phyloP scores from a whole-genome alignment of 2,329 filamentous ascomycete species.

The Coleophoma cylindrospora region DNA sequence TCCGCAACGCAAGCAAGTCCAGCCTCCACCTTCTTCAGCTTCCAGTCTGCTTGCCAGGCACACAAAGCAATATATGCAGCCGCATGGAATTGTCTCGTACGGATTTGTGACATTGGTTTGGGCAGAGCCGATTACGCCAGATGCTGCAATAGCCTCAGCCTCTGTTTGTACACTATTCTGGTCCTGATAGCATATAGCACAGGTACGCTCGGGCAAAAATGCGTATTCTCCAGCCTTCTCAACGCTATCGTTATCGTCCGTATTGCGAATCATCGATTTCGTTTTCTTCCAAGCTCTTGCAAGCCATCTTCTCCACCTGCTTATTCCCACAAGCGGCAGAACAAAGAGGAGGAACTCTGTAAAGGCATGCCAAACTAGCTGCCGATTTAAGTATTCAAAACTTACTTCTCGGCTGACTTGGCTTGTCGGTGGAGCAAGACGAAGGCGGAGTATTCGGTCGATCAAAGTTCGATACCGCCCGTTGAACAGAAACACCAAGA shows the following conservation, averaged over 20 bases:
- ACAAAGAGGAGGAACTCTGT: constrained; percentile 98
- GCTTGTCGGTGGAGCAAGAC: constrained; percentile 77
- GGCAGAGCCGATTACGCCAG: constrained; percentile 77
- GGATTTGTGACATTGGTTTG: constrained; percentile 95
- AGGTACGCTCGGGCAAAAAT: constrained; percentile 89
- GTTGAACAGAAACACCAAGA: constrained; percentile 85
- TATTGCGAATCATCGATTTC: constrained; percentile 55
- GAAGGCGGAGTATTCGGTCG: constrained; percentile 78
- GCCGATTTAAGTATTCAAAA: constrained; percentile 95
- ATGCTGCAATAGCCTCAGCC: constrained; percentile 68
- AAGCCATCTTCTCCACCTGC: constrained; percentile 89
- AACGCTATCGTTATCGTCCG: constrained; percentile 42
- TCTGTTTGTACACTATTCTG: constrained; percentile 73
- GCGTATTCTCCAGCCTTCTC: constrained; percentile 67
- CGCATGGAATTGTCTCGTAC: constrained; percentile 85
- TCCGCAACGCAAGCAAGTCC: constrained; percentile 86
- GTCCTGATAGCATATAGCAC: constrained; percentile 94
- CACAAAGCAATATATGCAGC: constrained; percentile 93
- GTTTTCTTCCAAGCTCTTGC: constrained; percentile 79
- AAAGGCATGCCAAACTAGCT: constrained; percentile 99
- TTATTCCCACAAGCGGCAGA: constrained; percentile 92
- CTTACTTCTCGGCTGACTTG: constrained; percentile 89
- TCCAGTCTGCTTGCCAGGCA: constrained; percentile 89
- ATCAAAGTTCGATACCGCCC: constrained; percentile 87
- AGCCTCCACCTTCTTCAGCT: constrained; percentile 89